Evolutionary conservation across 306 rosid genomes (phyloP).

Genomic region (Quillaja saponaria): DNA sequence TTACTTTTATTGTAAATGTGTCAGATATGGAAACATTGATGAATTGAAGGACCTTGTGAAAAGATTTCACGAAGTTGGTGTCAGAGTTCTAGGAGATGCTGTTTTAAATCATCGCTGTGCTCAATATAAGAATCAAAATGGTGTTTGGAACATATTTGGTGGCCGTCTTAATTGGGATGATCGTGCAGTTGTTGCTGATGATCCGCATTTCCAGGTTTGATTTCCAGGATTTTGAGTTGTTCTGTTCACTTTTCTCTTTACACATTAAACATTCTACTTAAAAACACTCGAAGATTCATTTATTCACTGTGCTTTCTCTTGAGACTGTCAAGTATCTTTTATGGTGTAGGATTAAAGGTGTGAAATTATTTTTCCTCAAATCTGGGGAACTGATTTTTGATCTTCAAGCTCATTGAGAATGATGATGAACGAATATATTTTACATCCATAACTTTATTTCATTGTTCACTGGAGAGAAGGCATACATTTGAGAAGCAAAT

Average conservation of each 20-base stretch:
- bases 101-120: constrained; percentile 99
- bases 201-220: constrained; percentile 97
- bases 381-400: too few relatives aligned
- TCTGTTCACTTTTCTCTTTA: not conserved
- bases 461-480: too few relatives aligned
- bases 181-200: constrained; percentile 94
- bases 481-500: too few relatives aligned
- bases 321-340: too few relatives aligned
- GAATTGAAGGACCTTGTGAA: constrained; percentile 81
- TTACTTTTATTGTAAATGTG: constrained; percentile 18
- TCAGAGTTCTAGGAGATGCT: constrained; percentile 89
- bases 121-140: constrained; percentile 70
- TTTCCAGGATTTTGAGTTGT: constrained; percentile 10
- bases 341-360: too few relatives aligned
- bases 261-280: not conserved
- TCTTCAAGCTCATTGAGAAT: too few relatives aligned
- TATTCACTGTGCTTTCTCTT: too few relatives aligned
- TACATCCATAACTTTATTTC: too few relatives aligned
- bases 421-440: too few relatives aligned
- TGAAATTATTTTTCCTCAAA: too few relatives aligned
- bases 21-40: constrained; percentile 83
- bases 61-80: constrained; percentile 60
- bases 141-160: constrained; percentile 95
- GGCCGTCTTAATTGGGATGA: constrained; percentile 96
- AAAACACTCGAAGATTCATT: too few relatives aligned